phyloP scores from a whole-genome alignment of 2,329 filamentous ascomycete genomes.

The Fusarium sp. region DNA sequence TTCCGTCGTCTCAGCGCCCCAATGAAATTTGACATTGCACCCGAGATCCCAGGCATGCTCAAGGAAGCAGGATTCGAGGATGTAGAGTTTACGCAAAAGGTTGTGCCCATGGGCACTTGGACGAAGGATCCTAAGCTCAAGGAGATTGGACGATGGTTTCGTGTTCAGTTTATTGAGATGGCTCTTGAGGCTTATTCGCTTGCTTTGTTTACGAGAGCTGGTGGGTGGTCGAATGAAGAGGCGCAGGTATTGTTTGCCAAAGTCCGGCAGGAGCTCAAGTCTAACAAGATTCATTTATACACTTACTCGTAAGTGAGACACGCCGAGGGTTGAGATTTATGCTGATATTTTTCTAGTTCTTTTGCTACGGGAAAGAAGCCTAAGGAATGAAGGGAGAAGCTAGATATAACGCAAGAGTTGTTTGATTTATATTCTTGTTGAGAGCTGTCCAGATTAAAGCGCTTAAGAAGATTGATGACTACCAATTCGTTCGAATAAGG shows the following conservation, averaged over 20 bases:
- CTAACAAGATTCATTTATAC: slow-evolving; percentile 42
- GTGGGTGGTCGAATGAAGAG: slow-evolving; percentile 39
- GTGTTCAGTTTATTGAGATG: slow-evolving; percentile 35
- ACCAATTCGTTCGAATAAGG: background rate
- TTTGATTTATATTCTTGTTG: background rate
- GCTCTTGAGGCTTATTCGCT: slow-evolving; percentile 39
- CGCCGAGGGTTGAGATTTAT: background rate
- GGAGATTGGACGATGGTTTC: slow-evolving; percentile 41
- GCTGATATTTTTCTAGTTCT: background rate
- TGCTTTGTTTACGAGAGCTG: slow-evolving; percentile 41
- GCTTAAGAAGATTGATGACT: background rate
- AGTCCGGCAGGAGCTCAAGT: slow-evolving; percentile 42
- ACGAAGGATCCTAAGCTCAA: slow-evolving; percentile 57
- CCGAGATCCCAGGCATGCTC: slow-evolving; percentile 29
- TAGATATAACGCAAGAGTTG: background rate
- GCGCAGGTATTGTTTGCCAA: slow-evolving; percentile 41
- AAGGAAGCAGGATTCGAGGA: slow-evolving; percentile 47
- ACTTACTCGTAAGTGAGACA: slow-evolving; percentile 34
- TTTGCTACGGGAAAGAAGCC: slow-evolving; percentile 4
- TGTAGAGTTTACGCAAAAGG: slow-evolving; percentile 42
- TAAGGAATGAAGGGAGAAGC: background rate
- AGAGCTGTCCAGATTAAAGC: background rate
- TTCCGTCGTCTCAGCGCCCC: slow-evolving; percentile 37
- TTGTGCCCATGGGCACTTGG: slow-evolving; percentile 57
- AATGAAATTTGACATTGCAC: slow-evolving; percentile 38